These are phyloP conservation scores for Penicillium psychrosexuale DNA, from an alignment of 2,329 filamentous ascomycete genomes.

Conservation along the genomic window DNA sequence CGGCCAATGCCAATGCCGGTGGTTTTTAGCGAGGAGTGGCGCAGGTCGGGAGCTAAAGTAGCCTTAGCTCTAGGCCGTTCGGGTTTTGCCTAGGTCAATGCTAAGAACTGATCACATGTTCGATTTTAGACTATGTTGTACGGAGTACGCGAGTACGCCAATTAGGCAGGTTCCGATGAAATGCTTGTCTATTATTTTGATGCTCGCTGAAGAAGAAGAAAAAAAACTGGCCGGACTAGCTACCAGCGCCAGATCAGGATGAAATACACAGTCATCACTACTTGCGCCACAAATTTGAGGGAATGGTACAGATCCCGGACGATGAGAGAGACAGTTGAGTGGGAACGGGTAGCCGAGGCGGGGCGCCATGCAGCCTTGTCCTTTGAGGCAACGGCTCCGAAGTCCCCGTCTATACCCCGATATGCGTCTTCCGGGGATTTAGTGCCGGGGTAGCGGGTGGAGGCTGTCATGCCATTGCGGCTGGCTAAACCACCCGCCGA, in stretches of 20 bases:
- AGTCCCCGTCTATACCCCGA: constrained; percentile 23
- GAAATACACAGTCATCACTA: constrained; percentile 62
- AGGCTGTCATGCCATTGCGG: constrained; percentile 23
- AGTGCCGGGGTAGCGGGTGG: constrained; percentile 17
- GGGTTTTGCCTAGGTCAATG: neutral
- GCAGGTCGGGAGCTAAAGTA: neutral
- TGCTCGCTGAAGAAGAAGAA: constrained; percentile 14
- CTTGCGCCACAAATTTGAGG: constrained; percentile 60
- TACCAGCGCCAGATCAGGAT: constrained; percentile 65
- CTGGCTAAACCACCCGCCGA: constrained; percentile 30
- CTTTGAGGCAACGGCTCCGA: constrained; percentile 22
- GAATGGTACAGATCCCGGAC: constrained; percentile 60
- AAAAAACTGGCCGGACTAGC: constrained; percentile 1
- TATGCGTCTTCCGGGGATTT: constrained; percentile 23
- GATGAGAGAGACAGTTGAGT: constrained; percentile 43
- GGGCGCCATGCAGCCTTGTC: constrained; percentile 26
- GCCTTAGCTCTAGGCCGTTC: neutral
- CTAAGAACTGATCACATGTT: neutral
- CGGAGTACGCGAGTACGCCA: too few relatives aligned
- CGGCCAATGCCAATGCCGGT: neutral
- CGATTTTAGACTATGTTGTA: neutral
- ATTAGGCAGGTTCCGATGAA: neutral
- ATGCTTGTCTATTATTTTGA: constrained; percentile 12
- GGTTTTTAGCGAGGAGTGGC: neutral
- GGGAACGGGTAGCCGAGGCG: constrained; percentile 25